Percentiles rank a stretch among this genome's conserved stretches.
Evolutionary conservation across 768 basidiomycete genomes (phyloP).

Genomic region (Hericium alpestre): DNA sequence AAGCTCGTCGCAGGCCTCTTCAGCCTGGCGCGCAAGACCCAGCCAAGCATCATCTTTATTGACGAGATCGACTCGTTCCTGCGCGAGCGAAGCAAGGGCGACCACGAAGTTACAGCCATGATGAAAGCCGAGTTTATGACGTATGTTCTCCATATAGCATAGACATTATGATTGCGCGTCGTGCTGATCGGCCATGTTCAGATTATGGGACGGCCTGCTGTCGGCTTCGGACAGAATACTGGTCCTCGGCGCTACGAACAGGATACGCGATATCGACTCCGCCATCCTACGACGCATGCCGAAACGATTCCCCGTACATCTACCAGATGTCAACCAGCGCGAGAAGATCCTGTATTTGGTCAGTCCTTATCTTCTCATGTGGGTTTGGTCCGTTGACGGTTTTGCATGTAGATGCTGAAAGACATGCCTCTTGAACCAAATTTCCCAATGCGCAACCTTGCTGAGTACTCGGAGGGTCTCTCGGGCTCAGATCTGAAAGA

Average conservation of each 20-base stretch:
- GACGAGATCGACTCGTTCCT: constrained; percentile 97
- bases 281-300: constrained; percentile 95
- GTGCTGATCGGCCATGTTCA: constrained; percentile 18
- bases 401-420: constrained; percentile 60
- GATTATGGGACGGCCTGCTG: constrained; percentile 90
- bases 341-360: constrained; percentile 78
- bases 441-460: constrained; percentile 56
- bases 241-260: constrained; percentile 90
- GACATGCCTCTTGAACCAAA: constrained; percentile 56
- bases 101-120: constrained; percentile 98
- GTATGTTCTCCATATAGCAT: constrained; percentile 30
- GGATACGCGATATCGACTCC: constrained; percentile 84
- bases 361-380: background rate
- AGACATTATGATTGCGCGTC: background rate
- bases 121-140: constrained; percentile 97
- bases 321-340: constrained; percentile 73
- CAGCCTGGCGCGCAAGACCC: constrained; percentile 84
- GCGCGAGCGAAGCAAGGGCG: constrained; percentile 74
- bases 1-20: constrained; percentile 93
- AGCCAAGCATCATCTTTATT: constrained; percentile 96
- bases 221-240: constrained; percentile 75
- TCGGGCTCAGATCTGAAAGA: constrained; percentile 91
- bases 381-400: too few species aligned
- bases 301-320: constrained; percentile 78
- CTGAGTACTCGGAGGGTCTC: constrained; percentile 56